Conservation (phyloP, 805 yeast species). For the Jamesozyma rosinii region DNA sequence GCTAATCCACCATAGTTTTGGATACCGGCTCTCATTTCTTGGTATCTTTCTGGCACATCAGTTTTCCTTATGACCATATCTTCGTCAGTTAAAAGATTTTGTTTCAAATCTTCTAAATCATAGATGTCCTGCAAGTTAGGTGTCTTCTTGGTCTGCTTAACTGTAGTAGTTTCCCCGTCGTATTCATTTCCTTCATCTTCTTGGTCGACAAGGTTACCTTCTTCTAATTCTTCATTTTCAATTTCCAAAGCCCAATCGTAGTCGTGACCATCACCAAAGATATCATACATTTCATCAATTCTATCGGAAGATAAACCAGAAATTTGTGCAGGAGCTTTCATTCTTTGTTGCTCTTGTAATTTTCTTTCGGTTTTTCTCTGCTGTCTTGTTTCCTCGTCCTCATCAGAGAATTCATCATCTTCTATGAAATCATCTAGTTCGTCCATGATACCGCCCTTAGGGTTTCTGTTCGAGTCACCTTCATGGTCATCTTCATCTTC, state of each 20-base stretch:
- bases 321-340: slow-evolving; percentile 47
- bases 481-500: slow-evolving; percentile 18
- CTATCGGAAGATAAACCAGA: slow-evolving; percentile 75
- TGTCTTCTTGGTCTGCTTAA: slow-evolving; percentile 26
- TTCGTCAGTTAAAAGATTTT: slow-evolving; percentile 81
- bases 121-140: slow-evolving; percentile 74
- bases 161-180: slow-evolving; percentile 30
- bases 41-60: slow-evolving; percentile 90
- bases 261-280: slow-evolving; percentile 94
- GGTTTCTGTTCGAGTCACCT: slow-evolving; percentile 18
- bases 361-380: slow-evolving; percentile 30
- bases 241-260: slow-evolving; percentile 95
- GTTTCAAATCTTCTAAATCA: slow-evolving; percentile 87
- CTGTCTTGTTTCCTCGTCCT: slow-evolving; percentile 45
- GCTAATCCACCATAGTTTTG: slow-evolving; percentile 54
- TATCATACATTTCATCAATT: slow-evolving; percentile 85
- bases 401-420: slow-evolving; percentile 92
- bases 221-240: slow-evolving; percentile 38
- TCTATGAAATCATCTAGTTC: slow-evolving; percentile 96
- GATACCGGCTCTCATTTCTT: slow-evolving; percentile 57
- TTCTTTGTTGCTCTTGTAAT: slow-evolving; percentile 33
- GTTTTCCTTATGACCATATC: slow-evolving; percentile 80
- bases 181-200: slow-evolving; percentile 22
- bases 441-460: slow-evolving; percentile 42
- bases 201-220: slow-evolving; percentile 29